phyloP scores from a whole-genome alignment of 1,284 basidiomycete species.

The Puccinia triticina region DNA sequence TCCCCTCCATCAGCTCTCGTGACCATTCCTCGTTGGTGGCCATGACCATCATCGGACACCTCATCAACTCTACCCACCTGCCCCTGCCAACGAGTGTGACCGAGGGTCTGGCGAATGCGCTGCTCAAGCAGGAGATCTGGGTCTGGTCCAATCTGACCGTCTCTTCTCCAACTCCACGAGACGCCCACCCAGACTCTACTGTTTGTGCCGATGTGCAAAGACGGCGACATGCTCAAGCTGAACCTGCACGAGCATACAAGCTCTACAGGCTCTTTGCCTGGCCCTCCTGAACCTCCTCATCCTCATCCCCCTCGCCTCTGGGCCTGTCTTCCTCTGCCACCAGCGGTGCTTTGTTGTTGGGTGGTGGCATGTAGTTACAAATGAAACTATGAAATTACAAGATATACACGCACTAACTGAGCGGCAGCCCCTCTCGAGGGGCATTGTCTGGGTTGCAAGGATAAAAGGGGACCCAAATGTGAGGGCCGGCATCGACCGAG shows the following conservation, averaged over 20 bases:
- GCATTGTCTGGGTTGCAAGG: too few species aligned
- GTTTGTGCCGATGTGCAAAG: constrained; percentile 79
- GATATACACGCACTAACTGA: too few species aligned
- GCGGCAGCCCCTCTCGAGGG: too few species aligned
- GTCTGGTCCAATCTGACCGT: constrained; percentile 77
- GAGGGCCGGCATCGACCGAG: too few species aligned
- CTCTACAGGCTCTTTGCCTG: constrained; percentile 33
- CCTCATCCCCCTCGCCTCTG: background rate
- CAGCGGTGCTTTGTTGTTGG: too few species aligned
- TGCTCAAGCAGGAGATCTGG: constrained; percentile 73
- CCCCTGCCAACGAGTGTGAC: constrained; percentile 62
- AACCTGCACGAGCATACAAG: constrained; percentile 17
- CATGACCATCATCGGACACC: constrained; percentile 56
- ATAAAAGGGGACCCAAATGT: too few species aligned
- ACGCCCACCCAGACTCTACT: constrained; percentile 75
- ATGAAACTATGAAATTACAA: too few species aligned
- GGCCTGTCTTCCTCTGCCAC: background rate
- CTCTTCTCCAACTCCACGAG: constrained; percentile 73
- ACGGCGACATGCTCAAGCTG: constrained; percentile 71
- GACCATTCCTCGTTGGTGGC: constrained; percentile 44
- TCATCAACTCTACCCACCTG: constrained; percentile 65
- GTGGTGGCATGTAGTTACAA: too few species aligned
- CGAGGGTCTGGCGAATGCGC: constrained; percentile 63
- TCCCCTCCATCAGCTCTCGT: constrained; percentile 51
- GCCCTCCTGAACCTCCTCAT: constrained; percentile 26